These are phyloP conservation scores for Chaetomidium leptoderma DNA, from an alignment of 495 filamentous ascomycete genomes.

Conservation along the genomic window DNA sequence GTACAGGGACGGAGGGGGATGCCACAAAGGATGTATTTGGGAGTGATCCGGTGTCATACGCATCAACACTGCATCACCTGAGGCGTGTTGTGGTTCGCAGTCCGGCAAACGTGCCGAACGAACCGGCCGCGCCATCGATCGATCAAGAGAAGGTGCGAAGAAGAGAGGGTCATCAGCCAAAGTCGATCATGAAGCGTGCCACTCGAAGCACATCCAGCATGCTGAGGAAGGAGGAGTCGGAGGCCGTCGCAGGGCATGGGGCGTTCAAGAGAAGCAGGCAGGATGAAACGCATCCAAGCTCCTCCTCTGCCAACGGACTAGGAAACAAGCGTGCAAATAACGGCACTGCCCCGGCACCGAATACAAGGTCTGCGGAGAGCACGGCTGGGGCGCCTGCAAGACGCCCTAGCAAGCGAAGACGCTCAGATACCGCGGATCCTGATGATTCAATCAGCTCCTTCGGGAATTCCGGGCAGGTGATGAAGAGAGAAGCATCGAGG, in stretches of 20 bases:
- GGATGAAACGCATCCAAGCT: background rate
- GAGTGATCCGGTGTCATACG: background rate
- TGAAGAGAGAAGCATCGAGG: background rate
- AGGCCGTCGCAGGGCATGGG: background rate
- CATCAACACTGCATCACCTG: conserved; percentile 10
- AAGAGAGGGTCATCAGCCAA: conserved; percentile 27
- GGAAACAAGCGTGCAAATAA: background rate
- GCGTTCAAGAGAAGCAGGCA: conserved; percentile 6
- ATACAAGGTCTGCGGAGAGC: background rate
- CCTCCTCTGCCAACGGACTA: background rate
- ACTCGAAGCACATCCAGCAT: conserved; percentile 16
- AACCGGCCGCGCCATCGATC: conserved; percentile 31
- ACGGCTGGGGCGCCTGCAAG: background rate
- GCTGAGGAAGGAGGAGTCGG: background rate
- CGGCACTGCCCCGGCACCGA: background rate
- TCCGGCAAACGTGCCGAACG: conserved; percentile 27
- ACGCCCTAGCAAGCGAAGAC: conserved; percentile 9
- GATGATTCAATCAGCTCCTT: background rate
- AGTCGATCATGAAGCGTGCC: conserved; percentile 40
- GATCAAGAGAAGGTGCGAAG: conserved; percentile 39
- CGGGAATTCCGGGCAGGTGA: background rate
- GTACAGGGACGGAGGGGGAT: background rate
- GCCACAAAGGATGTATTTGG: background rate
- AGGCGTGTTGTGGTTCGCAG: conserved; percentile 40
- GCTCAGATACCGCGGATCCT: conserved; percentile 2